Percentiles rank a stretch among this genome's conserved stretches.
Conservation (phyloP, 768 basidiomycete species). For the Dioszegia crocea region DNA sequence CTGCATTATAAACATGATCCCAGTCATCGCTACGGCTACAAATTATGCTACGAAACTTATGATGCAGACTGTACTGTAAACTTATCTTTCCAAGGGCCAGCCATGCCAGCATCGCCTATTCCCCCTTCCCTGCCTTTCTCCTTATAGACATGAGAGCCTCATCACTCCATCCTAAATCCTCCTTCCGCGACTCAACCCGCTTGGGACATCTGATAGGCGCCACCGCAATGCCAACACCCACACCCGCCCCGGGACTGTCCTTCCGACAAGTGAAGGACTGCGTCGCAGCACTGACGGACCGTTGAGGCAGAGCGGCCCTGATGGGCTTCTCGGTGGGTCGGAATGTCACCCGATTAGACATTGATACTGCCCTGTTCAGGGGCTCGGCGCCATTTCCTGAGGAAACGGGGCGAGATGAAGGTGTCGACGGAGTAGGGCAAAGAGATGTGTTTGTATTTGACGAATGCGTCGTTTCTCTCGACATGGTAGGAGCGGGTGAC, state of each 20-base stretch:
- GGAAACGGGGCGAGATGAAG: background rate
- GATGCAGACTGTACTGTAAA: background rate
- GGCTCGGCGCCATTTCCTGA: background rate
- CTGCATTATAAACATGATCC: too few species aligned
- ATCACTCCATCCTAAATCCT: constrained; percentile 21
- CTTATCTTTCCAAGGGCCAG: too few species aligned
- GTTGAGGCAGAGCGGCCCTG: background rate
- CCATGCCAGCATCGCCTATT: too few species aligned
- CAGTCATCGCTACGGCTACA: too few species aligned
- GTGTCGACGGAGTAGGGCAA: background rate
- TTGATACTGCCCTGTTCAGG: background rate
- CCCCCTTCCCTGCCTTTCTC: constrained; percentile 5
- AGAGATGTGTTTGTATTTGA: background rate
- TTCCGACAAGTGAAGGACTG: background rate
- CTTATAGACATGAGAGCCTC: constrained; percentile 17
- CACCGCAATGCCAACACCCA: too few species aligned
- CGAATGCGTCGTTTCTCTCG: background rate
- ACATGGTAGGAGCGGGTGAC: background rate
- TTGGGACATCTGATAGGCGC: constrained; percentile 5
- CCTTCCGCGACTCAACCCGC: background rate
- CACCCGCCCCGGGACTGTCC: background rate
- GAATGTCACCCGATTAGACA: constrained; percentile 1
- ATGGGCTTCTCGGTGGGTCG: constrained; percentile 1
- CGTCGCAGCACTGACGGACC: background rate
- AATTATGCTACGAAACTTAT: background rate